A percentile compares a stretch with the other conserved stretches of the same genome.
These are phyloP conservation scores for Chimonanthus praecox DNA, from an alignment of 164 flowering plant genomes.

Conservation along the genomic window DNA sequence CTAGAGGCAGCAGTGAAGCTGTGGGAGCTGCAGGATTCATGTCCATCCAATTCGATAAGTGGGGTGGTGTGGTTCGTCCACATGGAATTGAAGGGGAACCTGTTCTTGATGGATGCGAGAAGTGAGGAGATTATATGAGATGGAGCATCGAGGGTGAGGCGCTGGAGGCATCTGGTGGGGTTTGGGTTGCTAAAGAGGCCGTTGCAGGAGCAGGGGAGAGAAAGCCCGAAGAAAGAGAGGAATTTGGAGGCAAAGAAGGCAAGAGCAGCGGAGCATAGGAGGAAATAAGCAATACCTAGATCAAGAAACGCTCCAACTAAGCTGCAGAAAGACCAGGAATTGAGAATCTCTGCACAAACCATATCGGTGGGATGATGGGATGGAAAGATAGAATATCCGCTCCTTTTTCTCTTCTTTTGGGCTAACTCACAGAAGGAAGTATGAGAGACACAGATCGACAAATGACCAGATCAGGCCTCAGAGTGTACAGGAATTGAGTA, in stretches of 20 bases:
- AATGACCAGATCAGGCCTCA: too few species aligned
- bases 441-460: too few species aligned
- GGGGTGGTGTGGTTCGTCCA: slow-evolving; percentile 7
- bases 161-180: slow-evolving; percentile 36
- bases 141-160: slow-evolving; percentile 43
- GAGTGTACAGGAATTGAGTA: too few species aligned
- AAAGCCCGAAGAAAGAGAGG: slow-evolving; percentile 52
- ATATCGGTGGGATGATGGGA: too few species aligned
- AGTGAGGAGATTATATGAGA: slow-evolving; percentile 39
- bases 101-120: slow-evolving; percentile 37
- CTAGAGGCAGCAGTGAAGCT: too few species aligned
- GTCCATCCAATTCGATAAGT: not conserved
- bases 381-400: too few species aligned
- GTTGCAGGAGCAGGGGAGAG: slow-evolving; percentile 72
- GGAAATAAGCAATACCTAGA: slow-evolving; percentile 52
- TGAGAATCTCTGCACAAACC: slow-evolving; percentile 3
- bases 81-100: slow-evolving; percentile 51
- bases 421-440: too few species aligned
- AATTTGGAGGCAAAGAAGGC: slow-evolving; percentile 53
- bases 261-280: slow-evolving; percentile 56
- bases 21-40: not conserved
- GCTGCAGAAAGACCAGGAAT: slow-evolving; percentile 54
- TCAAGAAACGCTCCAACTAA: slow-evolving; percentile 82
- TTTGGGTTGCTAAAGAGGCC: slow-evolving; percentile 47
- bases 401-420: too few species aligned